Percentiles rank a stretch among this genome's conserved stretches.
Conservation (phyloP, 2,329 filamentous ascomycete species). For the Hymenoscyphus infarciens region DNA sequence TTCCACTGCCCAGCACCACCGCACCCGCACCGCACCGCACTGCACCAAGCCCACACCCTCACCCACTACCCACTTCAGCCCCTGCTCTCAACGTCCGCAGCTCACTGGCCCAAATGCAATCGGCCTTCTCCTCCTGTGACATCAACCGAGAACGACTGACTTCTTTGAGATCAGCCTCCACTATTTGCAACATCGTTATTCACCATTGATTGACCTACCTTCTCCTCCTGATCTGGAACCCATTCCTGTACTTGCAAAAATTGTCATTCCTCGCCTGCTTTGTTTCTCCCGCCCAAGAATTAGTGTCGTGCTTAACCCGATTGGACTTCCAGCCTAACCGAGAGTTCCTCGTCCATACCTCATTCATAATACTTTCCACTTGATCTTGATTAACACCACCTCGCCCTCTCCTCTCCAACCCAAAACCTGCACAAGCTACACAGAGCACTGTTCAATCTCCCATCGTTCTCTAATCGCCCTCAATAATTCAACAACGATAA, state of each 20-base stretch:
- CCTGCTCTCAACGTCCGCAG: background rate
- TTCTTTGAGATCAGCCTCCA: conserved; percentile 35
- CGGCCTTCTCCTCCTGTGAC: conserved; percentile 29
- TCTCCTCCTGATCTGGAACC: conserved; percentile 20
- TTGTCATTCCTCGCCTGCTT: conserved; percentile 17
- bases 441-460: background rate
- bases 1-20: background rate
- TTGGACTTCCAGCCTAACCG: conserved; percentile 9
- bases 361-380: background rate
- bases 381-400: conserved; percentile 1
- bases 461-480: background rate
- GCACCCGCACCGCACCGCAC: background rate
- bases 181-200: conserved; percentile 20
- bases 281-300: conserved; percentile 5
- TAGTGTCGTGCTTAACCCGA: conserved; percentile 7
- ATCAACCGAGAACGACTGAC: conserved; percentile 31
- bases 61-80: background rate
- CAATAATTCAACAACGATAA: background rate
- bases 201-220: conserved; percentile 14
- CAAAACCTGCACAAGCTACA: background rate
- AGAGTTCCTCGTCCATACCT: conserved; percentile 7
- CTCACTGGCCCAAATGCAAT: conserved; percentile 2
- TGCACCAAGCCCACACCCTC: background rate
- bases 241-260: conserved; percentile 15
- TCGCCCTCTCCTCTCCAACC: background rate